phyloP scores from a whole-genome alignment of 2,329 filamentous ascomycete genomes.

The Xylaria hypoxylon region DNA sequence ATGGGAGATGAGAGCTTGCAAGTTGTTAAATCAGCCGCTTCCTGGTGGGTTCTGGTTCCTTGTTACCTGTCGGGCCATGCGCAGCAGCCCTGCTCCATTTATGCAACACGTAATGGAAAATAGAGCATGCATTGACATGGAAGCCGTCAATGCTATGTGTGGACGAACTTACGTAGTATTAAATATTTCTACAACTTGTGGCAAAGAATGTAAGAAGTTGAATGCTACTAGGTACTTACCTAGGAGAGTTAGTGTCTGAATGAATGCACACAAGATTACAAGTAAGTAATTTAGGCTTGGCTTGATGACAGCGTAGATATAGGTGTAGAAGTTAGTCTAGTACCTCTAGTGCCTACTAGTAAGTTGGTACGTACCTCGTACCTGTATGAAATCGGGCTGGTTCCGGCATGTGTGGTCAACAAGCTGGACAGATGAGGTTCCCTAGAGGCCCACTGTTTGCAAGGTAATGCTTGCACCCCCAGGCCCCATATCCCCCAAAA shows the following conservation, averaged over 20 bases:
- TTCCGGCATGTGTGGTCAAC: constrained; percentile 21
- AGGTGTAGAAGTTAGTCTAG: too few relatives aligned
- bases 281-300: too few relatives aligned
- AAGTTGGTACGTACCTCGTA: neutral
- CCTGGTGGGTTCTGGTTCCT: neutral
- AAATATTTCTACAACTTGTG: neutral
- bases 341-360: neutral
- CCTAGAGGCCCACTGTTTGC: constrained; percentile 19
- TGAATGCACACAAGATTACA: too few relatives aligned
- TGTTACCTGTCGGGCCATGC: neutral
- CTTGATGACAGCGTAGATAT: too few relatives aligned
- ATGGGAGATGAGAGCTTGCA: too few relatives aligned
- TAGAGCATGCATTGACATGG: constrained; percentile 7
- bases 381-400: constrained; percentile 20
- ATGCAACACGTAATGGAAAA: constrained; percentile 14
- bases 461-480: constrained; percentile 32
- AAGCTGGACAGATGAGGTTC: constrained; percentile 19
- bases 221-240: neutral
- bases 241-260: too few relatives aligned
- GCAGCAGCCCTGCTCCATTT: constrained; percentile 22
- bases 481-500: constrained; percentile 32
- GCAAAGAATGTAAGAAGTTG: neutral
- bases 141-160: neutral
- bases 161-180: neutral
- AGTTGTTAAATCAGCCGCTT: constrained; percentile 8